Evolutionary conservation across 1,284 basidiomycete species (phyloP).

Genomic region (Irpex sp.): DNA sequence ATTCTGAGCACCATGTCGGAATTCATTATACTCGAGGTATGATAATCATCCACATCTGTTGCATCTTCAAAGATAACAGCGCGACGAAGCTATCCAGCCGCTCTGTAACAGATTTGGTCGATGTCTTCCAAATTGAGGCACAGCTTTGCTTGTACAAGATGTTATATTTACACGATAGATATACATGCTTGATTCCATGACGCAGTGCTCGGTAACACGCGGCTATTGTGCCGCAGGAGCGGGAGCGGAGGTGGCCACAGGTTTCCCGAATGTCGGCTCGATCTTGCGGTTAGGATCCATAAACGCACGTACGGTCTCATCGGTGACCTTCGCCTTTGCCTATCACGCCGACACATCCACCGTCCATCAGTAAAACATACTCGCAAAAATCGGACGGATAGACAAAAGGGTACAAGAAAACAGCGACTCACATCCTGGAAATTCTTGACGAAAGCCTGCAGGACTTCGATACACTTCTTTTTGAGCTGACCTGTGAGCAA

Average conservation of each 20-base stretch:
- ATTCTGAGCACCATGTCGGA: no score
- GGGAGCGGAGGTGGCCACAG: constrained; percentile 1
- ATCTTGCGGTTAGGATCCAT: constrained; percentile 88
- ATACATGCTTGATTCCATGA: background rate
- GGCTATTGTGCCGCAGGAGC: background rate
- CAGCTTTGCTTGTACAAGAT: background rate
- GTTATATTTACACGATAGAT: background rate
- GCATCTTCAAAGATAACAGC: background rate
- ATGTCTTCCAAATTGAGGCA: background rate
- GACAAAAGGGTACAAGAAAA: background rate
- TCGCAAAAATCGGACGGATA: no score
- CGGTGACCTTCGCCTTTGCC: constrained; percentile 81
- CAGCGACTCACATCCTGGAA: constrained; percentile 80
- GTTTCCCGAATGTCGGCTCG: constrained; percentile 43
- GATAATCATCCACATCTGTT: background rate
- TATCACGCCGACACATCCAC: constrained; percentile 28
- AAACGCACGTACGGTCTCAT: constrained; percentile 73
- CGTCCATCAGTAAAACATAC: constrained; percentile 1
- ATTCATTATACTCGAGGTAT: background rate
- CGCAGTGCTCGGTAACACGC: background rate
- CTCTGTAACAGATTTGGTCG: background rate
- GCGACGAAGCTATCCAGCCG: background rate
- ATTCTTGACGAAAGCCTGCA: constrained; percentile 82
- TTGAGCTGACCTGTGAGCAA: constrained; percentile 94
- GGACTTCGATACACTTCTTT: constrained; percentile 78